Evolutionary conservation across 495 filamentous ascomycete genomes (phyloP).

Genomic region (Xylaria bambusicola): DNA sequence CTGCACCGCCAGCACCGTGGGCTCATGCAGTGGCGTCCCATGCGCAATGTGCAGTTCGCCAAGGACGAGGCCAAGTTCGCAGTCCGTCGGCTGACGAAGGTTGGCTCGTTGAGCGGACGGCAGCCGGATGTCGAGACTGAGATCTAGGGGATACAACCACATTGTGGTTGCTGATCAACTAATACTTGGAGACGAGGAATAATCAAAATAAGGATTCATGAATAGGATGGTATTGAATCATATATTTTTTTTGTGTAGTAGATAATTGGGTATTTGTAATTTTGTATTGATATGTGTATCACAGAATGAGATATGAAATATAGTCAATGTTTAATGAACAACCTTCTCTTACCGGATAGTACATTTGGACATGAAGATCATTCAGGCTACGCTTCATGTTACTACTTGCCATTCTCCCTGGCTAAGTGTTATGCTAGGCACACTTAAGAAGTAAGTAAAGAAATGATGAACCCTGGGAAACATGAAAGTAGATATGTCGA

Average conservation of each 20-base stretch:
- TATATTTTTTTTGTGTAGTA: not conserved
- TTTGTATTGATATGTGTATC: not conserved
- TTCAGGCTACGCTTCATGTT: too few relatives aligned
- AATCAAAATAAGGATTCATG: not conserved
- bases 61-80: slow-evolving; percentile 69
- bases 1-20: slow-evolving; percentile 70
- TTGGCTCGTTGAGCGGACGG: slow-evolving; percentile 59
- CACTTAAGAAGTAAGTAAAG: too few relatives aligned
- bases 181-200: not conserved
- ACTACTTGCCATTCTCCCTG: too few relatives aligned
- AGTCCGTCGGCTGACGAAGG: slow-evolving; percentile 57
- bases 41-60: slow-evolving; percentile 68
- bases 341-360: not conserved
- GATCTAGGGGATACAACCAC: slow-evolving; percentile 23
- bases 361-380: too few relatives aligned
- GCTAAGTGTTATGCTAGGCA: too few relatives aligned
- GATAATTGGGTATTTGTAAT: not conserved
- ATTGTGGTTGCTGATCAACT: not conserved
- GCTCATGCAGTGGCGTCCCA: slow-evolving; percentile 76
- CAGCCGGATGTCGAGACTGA: slow-evolving; percentile 74
- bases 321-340: not conserved
- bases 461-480: too few relatives aligned
- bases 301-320: slow-evolving; percentile 29
- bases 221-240: not conserved
- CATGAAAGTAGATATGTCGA: slow-evolving; percentile 17